phyloP scores from a whole-genome alignment of 371 early-diverging fungal genomes.

The Syncephalastrum monosporum region DNA sequence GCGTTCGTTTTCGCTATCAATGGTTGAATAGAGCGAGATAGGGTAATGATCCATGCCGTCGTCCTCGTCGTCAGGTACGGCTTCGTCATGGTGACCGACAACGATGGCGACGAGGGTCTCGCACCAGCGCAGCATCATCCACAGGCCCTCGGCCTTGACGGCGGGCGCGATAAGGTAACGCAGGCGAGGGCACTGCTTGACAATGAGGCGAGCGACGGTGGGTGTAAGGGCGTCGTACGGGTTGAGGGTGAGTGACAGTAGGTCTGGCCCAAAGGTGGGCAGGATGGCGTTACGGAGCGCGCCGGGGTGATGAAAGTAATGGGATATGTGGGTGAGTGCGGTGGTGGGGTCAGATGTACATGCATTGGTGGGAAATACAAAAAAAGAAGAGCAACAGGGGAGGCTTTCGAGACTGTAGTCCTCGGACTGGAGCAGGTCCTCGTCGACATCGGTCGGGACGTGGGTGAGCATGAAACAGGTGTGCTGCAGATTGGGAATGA shows the following conservation, averaged over 20 bases:
- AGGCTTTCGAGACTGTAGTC: conserved; percentile 9
- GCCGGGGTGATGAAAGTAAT: conserved; percentile 47
- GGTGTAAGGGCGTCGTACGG: conserved; percentile 39
- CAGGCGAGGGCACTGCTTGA: conserved; percentile 39
- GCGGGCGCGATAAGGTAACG: conserved; percentile 35
- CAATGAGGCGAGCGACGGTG: conserved; percentile 32
- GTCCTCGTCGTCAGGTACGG: conserved; percentile 16
- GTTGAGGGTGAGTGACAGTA: conserved; percentile 37
- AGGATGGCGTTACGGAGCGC: conserved; percentile 44
- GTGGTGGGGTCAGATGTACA: conserved; percentile 1
- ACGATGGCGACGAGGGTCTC: conserved; percentile 36
- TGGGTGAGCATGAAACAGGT: conserved; percentile 39
- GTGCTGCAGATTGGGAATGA: conserved; percentile 8
- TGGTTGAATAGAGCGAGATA: background rate
- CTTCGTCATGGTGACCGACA: conserved; percentile 27
- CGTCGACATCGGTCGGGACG: conserved; percentile 14
- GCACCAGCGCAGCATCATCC: conserved; percentile 46
- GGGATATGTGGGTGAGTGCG: conserved; percentile 38
- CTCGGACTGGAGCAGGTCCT: background rate
- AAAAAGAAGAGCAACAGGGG: conserved; percentile 41
- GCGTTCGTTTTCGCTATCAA: conserved; percentile 30
- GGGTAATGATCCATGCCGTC: conserved; percentile 17
- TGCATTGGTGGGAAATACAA: conserved; percentile 31
- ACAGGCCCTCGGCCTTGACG: conserved; percentile 46
- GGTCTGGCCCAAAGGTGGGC: conserved; percentile 44